Evolutionary conservation across 352 stramenopile species (phyloP), one percentile per base, ranked within the genome.

Genomic region (Globisporangium paddicum): DNA sequence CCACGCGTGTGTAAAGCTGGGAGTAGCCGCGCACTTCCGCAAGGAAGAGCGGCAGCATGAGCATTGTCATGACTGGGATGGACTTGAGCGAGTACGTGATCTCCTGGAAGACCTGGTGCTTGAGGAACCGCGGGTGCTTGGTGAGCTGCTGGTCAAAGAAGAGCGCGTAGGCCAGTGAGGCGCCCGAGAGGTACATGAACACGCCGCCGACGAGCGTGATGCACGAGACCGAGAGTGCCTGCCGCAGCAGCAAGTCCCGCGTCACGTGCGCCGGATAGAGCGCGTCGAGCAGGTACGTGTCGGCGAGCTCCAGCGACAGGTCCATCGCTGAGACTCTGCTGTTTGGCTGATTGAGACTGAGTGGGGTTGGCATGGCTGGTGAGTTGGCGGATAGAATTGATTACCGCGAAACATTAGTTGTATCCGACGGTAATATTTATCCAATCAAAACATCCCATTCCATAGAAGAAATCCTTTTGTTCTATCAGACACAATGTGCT

Each of bases 281-380:
- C 10, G 52, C 57, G 63, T 87, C 82, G 38, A 89, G 62, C 26
- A 68, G 14, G 49, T 75, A 73, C 26, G 75, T 49, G 66, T 91
- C 82, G 30, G 61, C 62, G 37, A 76, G 38, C 37, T 82, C 72
- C 19, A 91, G 59, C 38, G 85, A 69, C 54, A 87, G 67, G 54
- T 91, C 82, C 82, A 91, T 91, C 2, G 42, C 16, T 32, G 28
- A n/a, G n/a, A n/a, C n/a, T n/a, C n/a, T n/a, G n/a, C n/a, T n/a
- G n/a, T n/a, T n/a, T n/a, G n/a, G n/a, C n/a, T n/a, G n/a, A n/a
- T n/a, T n/a, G n/a, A n/a, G 28, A 6, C 28, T 32, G 28, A 32
- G 28, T 32, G 28, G 6, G 28, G 28, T 32, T 32, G 28, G n/a
- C n/a, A n/a, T n/a, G n/a, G n/a, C n/a, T n/a, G n/a, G n/a, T n/a